These are phyloP conservation scores for Trypanosoma grayi DNA, from an alignment of 208 protist genomes.

Conservation along the genomic window DNA sequence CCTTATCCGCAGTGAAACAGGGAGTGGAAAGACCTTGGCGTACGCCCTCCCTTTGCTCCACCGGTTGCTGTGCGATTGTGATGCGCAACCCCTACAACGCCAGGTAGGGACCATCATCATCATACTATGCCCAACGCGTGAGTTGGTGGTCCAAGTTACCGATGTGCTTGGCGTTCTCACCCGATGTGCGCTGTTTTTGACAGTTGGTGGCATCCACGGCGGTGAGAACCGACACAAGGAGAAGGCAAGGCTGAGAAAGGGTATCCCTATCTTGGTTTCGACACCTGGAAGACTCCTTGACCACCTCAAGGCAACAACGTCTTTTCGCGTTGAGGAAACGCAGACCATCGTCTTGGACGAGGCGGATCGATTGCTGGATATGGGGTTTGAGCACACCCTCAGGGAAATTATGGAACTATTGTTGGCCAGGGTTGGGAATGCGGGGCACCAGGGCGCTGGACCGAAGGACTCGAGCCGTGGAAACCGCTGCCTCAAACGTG, in stretches of 20 bases:
- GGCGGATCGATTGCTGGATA: constrained; percentile 96
- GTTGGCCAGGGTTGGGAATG: constrained; percentile 28
- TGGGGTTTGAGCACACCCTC: constrained; percentile 98
- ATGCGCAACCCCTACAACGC: constrained; percentile 59
- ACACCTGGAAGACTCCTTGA: constrained; percentile 60
- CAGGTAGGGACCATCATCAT: constrained; percentile 75
- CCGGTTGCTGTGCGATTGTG: constrained; percentile 79
- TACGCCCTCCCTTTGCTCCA: constrained; percentile 91
- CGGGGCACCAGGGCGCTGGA: background rate
- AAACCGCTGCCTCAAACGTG: constrained; percentile 21
- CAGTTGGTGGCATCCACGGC: constrained; percentile 35
- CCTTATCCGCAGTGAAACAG: constrained; percentile 68
- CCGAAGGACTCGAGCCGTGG: background rate
- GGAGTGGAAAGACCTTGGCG: constrained; percentile 91
- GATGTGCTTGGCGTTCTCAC: constrained; percentile 53
- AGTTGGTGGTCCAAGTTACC: constrained; percentile 87
- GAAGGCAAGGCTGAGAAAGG: constrained; percentile 83
- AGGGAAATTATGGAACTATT: constrained; percentile 95
- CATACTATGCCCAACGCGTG: constrained; percentile 83
- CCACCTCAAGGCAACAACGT: constrained; percentile 55
- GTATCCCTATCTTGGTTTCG: constrained; percentile 74
- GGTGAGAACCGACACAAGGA: constrained; percentile 81
- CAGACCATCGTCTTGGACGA: constrained; percentile 95
- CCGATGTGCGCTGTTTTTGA: constrained; percentile 31
- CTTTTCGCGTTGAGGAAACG: constrained; percentile 55